Conservation (phyloP, 2,329 filamentous ascomycete genomes). For the Herpomyces periplanetae region DNA sequence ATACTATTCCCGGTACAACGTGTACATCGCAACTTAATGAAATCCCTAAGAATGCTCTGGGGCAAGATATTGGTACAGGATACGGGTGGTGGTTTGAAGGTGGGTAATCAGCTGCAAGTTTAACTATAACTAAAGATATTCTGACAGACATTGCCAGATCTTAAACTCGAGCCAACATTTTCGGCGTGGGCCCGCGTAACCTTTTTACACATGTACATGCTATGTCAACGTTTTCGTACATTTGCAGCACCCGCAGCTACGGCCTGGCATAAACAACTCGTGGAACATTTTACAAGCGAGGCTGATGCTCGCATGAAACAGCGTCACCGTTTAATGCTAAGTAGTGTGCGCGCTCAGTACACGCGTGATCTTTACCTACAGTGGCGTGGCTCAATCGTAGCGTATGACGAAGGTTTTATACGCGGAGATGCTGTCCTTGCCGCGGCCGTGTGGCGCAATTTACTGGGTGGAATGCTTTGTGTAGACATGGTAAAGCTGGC, state of each 20-base stretch:
- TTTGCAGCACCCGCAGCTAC: constrained; percentile 26
- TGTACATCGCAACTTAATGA: too few relatives aligned
- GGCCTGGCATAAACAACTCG: constrained; percentile 52
- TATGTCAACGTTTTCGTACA: constrained; percentile 43
- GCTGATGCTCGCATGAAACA: constrained; percentile 44
- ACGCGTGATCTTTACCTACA: constrained; percentile 65
- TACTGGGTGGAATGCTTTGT: constrained; percentile 33
- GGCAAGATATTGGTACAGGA: constrained; percentile 41
- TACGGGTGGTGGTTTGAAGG: constrained; percentile 45
- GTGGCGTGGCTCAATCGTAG: constrained; percentile 52
- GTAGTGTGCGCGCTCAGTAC: constrained; percentile 16
- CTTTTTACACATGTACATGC: constrained; percentile 76
- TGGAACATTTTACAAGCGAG: constrained; percentile 79
- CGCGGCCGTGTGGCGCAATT: constrained; percentile 60
- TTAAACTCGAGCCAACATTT: constrained; percentile 49
- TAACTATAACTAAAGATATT: background rate
- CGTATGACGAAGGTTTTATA: constrained; percentile 43
- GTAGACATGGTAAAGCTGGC: constrained; percentile 20
- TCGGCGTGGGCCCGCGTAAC: constrained; percentile 84
- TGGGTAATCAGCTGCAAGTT: constrained; percentile 9
- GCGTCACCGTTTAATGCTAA: constrained; percentile 17
- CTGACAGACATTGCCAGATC: constrained; percentile 16
- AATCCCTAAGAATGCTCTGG: constrained; percentile 28
- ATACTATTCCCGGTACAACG: constrained; percentile 30
- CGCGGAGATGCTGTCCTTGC: constrained; percentile 38